phyloP scores from a whole-genome alignment of 164 flowering plant species.

The Magnolia officinalis region DNA sequence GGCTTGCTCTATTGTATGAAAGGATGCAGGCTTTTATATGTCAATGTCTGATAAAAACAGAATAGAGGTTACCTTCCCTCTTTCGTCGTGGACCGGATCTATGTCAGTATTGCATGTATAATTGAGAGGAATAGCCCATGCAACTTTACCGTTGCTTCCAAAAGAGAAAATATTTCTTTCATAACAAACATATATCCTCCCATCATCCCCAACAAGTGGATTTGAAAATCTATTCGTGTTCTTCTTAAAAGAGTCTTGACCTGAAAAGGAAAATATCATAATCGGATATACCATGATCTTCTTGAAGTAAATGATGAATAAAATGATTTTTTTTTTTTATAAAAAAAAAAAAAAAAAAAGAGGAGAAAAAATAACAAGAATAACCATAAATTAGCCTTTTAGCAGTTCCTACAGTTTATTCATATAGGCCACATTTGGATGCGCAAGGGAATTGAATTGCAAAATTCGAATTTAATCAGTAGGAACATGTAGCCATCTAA shows the following conservation, averaged over 20 bases:
- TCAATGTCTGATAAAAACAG: background rate
- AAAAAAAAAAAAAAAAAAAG: background rate
- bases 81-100: slow-evolving; percentile 59
- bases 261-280: slow-evolving; percentile 25
- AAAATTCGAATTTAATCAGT: background rate
- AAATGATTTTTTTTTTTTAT: too few species aligned
- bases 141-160: slow-evolving; percentile 72
- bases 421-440: background rate
- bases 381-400: background rate
- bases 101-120: slow-evolving; percentile 47
- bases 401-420: background rate
- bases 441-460: too few species aligned
- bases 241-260: slow-evolving; percentile 21
- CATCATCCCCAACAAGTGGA: slow-evolving; percentile 71
- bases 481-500: too few species aligned
- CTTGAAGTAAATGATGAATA: too few species aligned
- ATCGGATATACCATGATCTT: background rate
- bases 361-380: background rate
- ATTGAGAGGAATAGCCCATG: slow-evolving; percentile 55
- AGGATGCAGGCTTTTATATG: too few species aligned
- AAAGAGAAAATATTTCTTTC: slow-evolving; percentile 59
- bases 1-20: too few species aligned
- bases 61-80: slow-evolving; percentile 41
- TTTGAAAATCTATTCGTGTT: slow-evolving; percentile 47
- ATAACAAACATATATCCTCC: slow-evolving; percentile 65